Evolutionary conservation across 2,329 filamentous ascomycete genomes (phyloP).

Genomic region (Curvularia sp.): DNA sequence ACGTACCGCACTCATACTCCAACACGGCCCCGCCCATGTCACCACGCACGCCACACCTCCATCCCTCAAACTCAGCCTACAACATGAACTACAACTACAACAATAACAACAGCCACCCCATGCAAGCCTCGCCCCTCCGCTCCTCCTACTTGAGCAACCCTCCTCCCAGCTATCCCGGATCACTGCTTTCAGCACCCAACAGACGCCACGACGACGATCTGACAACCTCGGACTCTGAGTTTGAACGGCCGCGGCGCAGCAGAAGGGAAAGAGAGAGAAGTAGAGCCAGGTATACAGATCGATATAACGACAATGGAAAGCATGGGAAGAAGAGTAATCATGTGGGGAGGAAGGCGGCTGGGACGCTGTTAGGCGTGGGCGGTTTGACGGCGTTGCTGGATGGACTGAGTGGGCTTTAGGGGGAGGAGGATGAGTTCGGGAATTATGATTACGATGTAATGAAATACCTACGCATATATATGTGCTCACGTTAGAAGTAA

Average conservation of each 20-base stretch:
- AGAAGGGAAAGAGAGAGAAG: conserved; percentile 16
- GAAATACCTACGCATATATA: background rate
- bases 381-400: conserved; percentile 49
- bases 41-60: conserved; percentile 14
- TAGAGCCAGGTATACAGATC: conserved; percentile 16
- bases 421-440: no score
- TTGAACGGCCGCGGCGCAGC: conserved; percentile 22
- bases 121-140: conserved; percentile 28
- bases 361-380: conserved; percentile 47
- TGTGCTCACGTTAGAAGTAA: no score
- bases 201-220: conserved; percentile 27
- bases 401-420: conserved; percentile 38
- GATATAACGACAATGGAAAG: conserved; percentile 5
- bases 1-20: background rate
- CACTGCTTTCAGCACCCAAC: conserved; percentile 3
- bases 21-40: background rate
- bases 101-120: background rate
- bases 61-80: background rate
- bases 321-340: conserved; percentile 30
- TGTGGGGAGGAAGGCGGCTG: conserved; percentile 38
- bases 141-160: conserved; percentile 17
- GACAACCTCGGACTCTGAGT: conserved; percentile 37
- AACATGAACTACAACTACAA: background rate
- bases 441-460: background rate
- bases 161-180: background rate